phyloP scores from a whole-genome alignment of 257 asterid species.

The Solanum infundibuliforme region DNA sequence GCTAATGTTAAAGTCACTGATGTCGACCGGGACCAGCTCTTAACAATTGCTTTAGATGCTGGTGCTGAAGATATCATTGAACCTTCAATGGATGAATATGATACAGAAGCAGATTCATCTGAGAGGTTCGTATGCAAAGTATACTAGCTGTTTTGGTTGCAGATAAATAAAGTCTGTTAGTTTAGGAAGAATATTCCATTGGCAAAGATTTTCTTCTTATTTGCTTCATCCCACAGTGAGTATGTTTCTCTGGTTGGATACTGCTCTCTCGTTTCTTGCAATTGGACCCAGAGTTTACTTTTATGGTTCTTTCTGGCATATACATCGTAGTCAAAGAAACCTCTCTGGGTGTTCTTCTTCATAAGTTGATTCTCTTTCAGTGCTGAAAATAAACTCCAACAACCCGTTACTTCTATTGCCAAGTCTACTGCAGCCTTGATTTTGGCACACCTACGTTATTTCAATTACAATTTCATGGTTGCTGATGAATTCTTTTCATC shows the following conservation, averaged over 20 bases:
- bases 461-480: background rate
- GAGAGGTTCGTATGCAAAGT: background rate
- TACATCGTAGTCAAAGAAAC: background rate
- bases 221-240: background rate
- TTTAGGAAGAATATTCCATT: background rate
- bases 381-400: background rate
- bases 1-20: constrained; percentile 53
- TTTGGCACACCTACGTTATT: background rate
- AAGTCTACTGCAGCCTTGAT: background rate
- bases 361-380: background rate
- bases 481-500: background rate
- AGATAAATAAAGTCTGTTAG: background rate
- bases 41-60: constrained; percentile 75
- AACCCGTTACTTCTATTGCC: background rate
- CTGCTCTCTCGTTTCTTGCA: background rate
- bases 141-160: background rate
- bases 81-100: constrained; percentile 53
- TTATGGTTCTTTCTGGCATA: background rate
- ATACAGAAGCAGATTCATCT: constrained; percentile 45
- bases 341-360: background rate
- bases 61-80: constrained; percentile 88
- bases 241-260: background rate
- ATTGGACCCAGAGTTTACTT: background rate
- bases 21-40: constrained; percentile 58
- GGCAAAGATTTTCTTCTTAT: background rate